These are phyloP conservation scores for Phialophora macrospora DNA, from an alignment of 2,329 filamentous ascomycete genomes.

Conservation along the genomic window DNA sequence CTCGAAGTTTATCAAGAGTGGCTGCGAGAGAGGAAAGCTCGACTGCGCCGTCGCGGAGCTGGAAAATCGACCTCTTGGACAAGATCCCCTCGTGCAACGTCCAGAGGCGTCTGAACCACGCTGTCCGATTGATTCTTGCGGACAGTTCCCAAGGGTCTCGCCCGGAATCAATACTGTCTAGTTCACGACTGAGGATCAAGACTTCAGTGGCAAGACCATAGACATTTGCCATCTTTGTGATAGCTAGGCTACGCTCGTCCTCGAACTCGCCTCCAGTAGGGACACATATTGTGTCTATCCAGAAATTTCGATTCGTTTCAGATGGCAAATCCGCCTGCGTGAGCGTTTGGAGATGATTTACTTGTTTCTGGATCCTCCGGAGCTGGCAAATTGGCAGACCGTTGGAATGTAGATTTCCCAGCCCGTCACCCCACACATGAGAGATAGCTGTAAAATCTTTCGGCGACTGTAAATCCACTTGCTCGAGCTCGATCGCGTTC, in stretches of 20 bases:
- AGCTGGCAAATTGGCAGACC: slow-evolving; percentile 10
- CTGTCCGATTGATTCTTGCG: slow-evolving; percentile 7
- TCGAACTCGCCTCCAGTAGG: background rate
- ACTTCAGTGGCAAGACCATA: background rate
- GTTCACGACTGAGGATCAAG: background rate
- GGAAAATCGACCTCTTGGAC: slow-evolving; percentile 1
- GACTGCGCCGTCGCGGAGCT: background rate
- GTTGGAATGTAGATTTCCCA: slow-evolving; percentile 6
- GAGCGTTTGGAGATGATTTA: background rate
- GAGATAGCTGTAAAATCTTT: slow-evolving; percentile 8
- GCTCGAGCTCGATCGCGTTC: background rate
- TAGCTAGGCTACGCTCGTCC: slow-evolving; percentile 6
- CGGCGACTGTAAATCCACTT: no score
- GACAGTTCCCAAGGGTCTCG: slow-evolving; percentile 2
- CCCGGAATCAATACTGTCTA: background rate
- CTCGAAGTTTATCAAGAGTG: background rate
- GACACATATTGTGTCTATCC: slow-evolving; percentile 11
- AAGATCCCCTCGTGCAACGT: slow-evolving; percentile 13
- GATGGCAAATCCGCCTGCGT: background rate
- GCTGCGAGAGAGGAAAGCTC: background rate
- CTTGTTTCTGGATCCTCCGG: background rate
- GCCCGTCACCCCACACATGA: slow-evolving; percentile 8
- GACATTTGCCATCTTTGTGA: slow-evolving; percentile 1
- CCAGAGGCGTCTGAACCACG: slow-evolving; percentile 6
- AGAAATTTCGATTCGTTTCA: background rate